Conservation (phyloP, 2,329 filamentous ascomycete genomes). For the Exophiala mesophila region DNA sequence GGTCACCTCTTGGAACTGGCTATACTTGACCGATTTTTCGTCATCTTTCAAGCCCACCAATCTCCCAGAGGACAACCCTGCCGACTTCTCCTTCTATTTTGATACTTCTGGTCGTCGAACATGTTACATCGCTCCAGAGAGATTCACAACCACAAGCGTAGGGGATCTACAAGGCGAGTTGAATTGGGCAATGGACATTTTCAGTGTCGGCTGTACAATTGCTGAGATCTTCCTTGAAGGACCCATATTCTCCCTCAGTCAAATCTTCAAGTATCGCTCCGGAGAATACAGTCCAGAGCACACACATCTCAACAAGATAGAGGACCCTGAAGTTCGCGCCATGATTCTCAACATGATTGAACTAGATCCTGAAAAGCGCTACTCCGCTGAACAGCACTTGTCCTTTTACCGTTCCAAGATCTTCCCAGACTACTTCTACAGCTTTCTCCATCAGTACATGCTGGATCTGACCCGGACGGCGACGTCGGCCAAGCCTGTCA, state of each 20-base stretch:
- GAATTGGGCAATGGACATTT: slow-evolving; percentile 97
- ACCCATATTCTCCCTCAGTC: slow-evolving; percentile 94
- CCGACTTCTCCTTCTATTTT: slow-evolving; percentile 96
- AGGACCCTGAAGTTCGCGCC: slow-evolving; percentile 78
- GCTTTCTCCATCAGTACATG: slow-evolving; percentile 97
- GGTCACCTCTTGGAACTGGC: slow-evolving; percentile 99
- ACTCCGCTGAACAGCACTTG: slow-evolving; percentile 89
- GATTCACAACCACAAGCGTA: slow-evolving; percentile 71
- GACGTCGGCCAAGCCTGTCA: slow-evolving; percentile 68
- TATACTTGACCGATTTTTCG: slow-evolving; percentile 96
- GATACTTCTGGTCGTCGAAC: slow-evolving; percentile 86
- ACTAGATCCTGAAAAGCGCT: slow-evolving; percentile 82
- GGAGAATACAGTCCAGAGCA: slow-evolving; percentile 87
- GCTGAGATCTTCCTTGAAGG: slow-evolving; percentile 92
- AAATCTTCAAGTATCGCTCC: slow-evolving; percentile 88
- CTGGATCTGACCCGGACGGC: slow-evolving; percentile 87
- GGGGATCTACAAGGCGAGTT: slow-evolving; percentile 59
- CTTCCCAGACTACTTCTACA: slow-evolving; percentile 96
- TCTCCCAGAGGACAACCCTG: slow-evolving; percentile 92
- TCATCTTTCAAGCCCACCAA: slow-evolving; percentile 91
- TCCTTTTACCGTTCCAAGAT: slow-evolving; percentile 88
- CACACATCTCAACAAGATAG: slow-evolving; percentile 76
- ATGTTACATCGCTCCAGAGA: slow-evolving; percentile 91
- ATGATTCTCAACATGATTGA: slow-evolving; percentile 96
- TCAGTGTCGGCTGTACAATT: slow-evolving; percentile 94